Conservation (phyloP, 495 filamentous ascomycete genomes). For the Xylaria scruposa region DNA sequence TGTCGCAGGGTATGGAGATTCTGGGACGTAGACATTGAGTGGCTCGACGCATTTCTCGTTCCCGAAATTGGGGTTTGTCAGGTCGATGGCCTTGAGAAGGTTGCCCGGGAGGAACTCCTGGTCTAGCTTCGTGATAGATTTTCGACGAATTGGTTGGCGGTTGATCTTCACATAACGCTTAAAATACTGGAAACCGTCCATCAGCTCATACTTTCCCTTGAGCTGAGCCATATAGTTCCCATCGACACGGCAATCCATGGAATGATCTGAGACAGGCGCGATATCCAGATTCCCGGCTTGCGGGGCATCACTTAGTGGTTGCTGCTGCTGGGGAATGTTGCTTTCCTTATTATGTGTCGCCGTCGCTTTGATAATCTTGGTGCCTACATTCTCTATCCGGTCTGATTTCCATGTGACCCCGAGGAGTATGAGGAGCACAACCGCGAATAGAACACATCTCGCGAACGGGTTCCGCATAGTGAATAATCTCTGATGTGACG, state of each 20-base stretch:
- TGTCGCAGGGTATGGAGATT: conserved; percentile 52
- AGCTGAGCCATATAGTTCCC: conserved; percentile 47
- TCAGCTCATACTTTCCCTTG: conserved; percentile 52
- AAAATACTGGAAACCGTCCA: conserved; percentile 57
- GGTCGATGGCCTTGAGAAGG: conserved; percentile 50
- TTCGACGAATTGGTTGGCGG: conserved; percentile 50
- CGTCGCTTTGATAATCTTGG: conserved; percentile 46
- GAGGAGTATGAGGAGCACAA: conserved; percentile 45
- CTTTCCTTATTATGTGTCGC: conserved; percentile 44
- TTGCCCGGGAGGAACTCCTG: conserved; percentile 51
- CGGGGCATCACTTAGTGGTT: conserved; percentile 35
- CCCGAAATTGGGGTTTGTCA: conserved; percentile 46
- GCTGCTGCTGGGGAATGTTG: conserved; percentile 44
- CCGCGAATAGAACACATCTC: conserved; percentile 46
- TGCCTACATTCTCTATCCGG: conserved; percentile 46
- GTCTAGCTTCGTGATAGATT: conserved; percentile 54
- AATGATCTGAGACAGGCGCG: conserved; percentile 30
- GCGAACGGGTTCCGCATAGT: conserved; percentile 53
- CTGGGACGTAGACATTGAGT: conserved; percentile 53
- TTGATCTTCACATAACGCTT: conserved; percentile 57
- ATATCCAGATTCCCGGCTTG: conserved; percentile 34
- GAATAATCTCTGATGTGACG: conserved; percentile 48
- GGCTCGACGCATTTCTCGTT: conserved; percentile 52
- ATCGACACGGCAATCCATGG: conserved; percentile 56
- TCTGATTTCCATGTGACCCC: conserved; percentile 47